Base-by-base conservation (phyloP, 169 alveolate species). In the Eimeria falciformis region DNA sequence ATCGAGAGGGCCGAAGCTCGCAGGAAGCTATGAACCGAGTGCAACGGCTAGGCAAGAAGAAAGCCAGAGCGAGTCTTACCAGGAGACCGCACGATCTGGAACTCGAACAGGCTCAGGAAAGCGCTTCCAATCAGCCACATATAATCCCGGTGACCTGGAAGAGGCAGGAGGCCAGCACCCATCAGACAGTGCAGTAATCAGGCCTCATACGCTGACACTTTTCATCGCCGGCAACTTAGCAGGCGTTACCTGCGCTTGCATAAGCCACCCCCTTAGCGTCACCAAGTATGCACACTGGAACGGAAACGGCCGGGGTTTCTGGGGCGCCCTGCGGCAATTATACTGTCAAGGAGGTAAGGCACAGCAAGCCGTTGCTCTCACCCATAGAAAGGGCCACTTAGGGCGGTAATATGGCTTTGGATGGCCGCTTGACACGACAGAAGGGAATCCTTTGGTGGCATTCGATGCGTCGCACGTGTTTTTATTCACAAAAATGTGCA, bases 261-360 rank as follows among this genome's bases (percentile, higher is more conserved):
- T 81, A 9, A 50, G 83, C 56, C 94, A 90, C 43, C 94, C 94
- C 7, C 5, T 90, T 23, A 68, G 21, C 21, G 77, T 90, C 37
- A 12, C 43, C 37, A 90, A 90, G 47, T 90, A 75, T 25, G 78
- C 71, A 4, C 27, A 62, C 40, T 90, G 94, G 94, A 77, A 90
- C 73, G 45, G 21, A 29, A 66, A 69, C 43, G 29, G 62, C 47
- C 88, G 23, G 12, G 37, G 47, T 9, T 21, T 50, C 29, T 83
- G 40, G 14, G 81, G 33, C 37, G 81, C 46, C n/a, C 47, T 83
- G 66, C 17, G 21, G 25, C 50, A 37, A 40, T 55, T 43, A 4
- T 14, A 45, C 33, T 7, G 75, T 17, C 45, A 3, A 17, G 89
- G 89, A 53, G 89, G 89, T 79, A 47, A 50, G 91, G 50, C 47